Conservation (phyloP, 176 grass and related monocot genomes). For the Coix lacrymajobi region DNA sequence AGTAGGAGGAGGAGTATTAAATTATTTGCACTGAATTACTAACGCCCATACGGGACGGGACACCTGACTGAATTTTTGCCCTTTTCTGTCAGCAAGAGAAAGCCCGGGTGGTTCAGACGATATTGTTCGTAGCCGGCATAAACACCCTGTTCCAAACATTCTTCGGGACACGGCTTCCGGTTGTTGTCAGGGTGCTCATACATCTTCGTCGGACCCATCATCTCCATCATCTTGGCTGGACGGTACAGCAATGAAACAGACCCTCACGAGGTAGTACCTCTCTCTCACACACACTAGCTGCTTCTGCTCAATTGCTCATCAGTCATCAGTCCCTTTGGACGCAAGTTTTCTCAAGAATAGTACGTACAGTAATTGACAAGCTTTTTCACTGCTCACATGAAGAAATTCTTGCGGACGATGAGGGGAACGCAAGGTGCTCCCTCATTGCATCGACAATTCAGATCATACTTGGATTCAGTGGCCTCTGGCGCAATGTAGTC, state of each 20-base stretch:
- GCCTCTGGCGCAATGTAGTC: conserved; percentile 86
- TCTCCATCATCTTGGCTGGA: conserved; percentile 86
- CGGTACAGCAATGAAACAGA: conserved; percentile 75
- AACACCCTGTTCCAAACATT: conserved; percentile 90
- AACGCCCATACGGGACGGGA: not conserved
- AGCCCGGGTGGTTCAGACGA: conserved; percentile 80
- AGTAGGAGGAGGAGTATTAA: not conserved
- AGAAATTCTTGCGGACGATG: conserved; percentile 96
- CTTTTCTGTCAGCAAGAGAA: conserved; percentile 66
- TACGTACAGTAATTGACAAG: not conserved
- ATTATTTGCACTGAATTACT: not conserved
- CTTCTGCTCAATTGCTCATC: not conserved
- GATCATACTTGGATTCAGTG: conserved; percentile 96
- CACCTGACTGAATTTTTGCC: not conserved
- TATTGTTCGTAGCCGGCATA: conserved; percentile 91
- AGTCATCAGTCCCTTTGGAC: no score
- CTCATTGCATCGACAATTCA: conserved; percentile 81
- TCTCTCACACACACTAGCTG: not conserved
- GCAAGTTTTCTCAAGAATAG: not conserved
- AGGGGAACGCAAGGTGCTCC: conserved; percentile 78
- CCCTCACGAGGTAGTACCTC: conserved; percentile 72
- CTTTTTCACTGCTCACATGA: conserved; percentile 14
- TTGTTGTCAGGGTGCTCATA: conserved; percentile 88
- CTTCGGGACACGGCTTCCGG: conserved; percentile 80
- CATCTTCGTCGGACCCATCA: conserved; percentile 69